A percentile compares a stretch with the other conserved stretches of the same genome.
phyloP scores from a whole-genome alignment of 1,139 yeast genomes.

The Cylindricascospora bacillispora region DNA sequence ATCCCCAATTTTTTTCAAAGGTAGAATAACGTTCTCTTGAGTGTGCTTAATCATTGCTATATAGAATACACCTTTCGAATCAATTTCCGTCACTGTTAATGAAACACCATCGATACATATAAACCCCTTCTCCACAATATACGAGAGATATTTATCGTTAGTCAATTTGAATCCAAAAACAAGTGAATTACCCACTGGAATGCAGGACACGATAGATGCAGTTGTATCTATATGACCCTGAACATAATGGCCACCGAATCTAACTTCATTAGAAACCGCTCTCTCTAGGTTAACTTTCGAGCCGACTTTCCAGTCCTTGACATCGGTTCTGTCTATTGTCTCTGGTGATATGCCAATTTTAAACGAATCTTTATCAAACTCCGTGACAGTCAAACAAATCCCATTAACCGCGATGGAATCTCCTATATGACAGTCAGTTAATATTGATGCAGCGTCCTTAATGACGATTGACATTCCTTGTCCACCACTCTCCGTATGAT shows the following conservation, averaged over 20 bases:
- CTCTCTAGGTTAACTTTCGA: slow-evolving; percentile 75
- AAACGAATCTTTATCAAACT: slow-evolving; percentile 46
- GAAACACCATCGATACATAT: slow-evolving; percentile 88
- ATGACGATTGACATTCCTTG: slow-evolving; percentile 66
- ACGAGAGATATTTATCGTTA: slow-evolving; percentile 48
- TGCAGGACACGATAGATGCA: slow-evolving; percentile 46
- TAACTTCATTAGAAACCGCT: slow-evolving; percentile 65
- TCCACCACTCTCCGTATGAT: slow-evolving; percentile 52
- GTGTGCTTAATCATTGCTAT: slow-evolving; percentile 91
- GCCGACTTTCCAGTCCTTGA: slow-evolving; percentile 43
- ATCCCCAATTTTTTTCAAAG: slow-evolving; percentile 49
- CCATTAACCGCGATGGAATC: slow-evolving; percentile 91
- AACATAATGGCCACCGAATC: slow-evolving; percentile 95
- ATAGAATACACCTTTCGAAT: slow-evolving; percentile 43
- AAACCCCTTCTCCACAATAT: slow-evolving; percentile 88
- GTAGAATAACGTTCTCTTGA: slow-evolving; percentile 67
- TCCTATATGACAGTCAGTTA: slow-evolving; percentile 76
- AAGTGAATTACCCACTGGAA: slow-evolving; percentile 66
- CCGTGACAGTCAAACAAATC: slow-evolving; percentile 85
- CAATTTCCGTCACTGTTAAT: slow-evolving; percentile 75
- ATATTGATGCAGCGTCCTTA: slow-evolving; percentile 46
- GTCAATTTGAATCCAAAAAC: slow-evolving; percentile 62
- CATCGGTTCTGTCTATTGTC: slow-evolving; percentile 68
- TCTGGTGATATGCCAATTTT: slow-evolving; percentile 93
- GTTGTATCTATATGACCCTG: slow-evolving; percentile 96